Conservation (phyloP, 164 flowering plant species). For the Tinospora cordifolia region DNA sequence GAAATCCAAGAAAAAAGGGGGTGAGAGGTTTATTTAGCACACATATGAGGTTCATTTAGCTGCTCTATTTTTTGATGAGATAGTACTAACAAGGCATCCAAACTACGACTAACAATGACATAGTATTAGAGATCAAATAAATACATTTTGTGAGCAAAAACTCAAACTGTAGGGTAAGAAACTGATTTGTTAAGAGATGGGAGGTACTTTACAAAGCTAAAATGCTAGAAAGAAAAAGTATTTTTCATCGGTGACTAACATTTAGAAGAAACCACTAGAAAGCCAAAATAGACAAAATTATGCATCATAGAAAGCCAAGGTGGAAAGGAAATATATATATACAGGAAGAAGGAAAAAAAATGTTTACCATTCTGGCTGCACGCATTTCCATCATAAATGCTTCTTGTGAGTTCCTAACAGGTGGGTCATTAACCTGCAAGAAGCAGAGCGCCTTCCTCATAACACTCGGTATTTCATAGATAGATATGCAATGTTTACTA, state of each 20-base stretch:
- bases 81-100: too few relatives aligned
- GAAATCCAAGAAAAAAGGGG: too few relatives aligned
- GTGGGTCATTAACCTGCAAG: conserved; percentile 70
- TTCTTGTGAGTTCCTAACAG: conserved; percentile 86
- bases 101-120: not conserved
- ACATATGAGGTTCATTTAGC: too few relatives aligned
- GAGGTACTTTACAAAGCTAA: not conserved
- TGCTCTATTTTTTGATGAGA: too few relatives aligned
- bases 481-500: not conserved
- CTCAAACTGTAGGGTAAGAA: too few relatives aligned
- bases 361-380: conserved; percentile 78
- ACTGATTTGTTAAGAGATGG: too few relatives aligned
- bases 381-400: conserved; percentile 96
- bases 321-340: not conserved
- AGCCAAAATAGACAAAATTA: not conserved
- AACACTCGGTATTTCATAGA: not conserved
- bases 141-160: too few relatives aligned
- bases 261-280: not conserved
- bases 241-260: not conserved
- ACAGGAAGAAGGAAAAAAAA: too few relatives aligned
- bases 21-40: too few relatives aligned
- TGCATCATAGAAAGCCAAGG: not conserved
- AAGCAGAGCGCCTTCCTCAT: conserved; percentile 6
- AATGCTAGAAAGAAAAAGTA: not conserved
- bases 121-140: not conserved